A percentile compares a stretch with the other conserved stretches of the same genome.
Evolutionary conservation across 2,329 filamentous ascomycete species (phyloP).

Genomic region (Cladorrhinum sp.): DNA sequence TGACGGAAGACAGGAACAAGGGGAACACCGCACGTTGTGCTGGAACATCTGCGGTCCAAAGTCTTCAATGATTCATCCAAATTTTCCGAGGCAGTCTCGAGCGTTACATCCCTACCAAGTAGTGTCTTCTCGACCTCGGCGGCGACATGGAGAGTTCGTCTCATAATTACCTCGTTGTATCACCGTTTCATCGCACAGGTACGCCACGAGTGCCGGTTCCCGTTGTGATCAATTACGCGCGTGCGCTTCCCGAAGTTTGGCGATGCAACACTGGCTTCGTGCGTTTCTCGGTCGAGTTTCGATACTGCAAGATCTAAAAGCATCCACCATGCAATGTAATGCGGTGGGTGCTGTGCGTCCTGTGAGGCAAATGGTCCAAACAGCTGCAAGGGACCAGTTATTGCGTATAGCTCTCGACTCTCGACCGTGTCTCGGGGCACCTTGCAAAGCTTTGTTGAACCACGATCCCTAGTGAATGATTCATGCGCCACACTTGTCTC

Average conservation of each 20-base stretch:
- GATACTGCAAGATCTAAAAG: slow-evolving; percentile 2
- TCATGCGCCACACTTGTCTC: not conserved
- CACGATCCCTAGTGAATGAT: slow-evolving; percentile 1
- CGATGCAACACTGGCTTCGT: not conserved
- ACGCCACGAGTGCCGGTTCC: not conserved
- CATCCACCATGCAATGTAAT: not conserved
- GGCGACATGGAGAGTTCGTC: not conserved
- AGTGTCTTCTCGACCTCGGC: not conserved
- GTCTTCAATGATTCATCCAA: not conserved
- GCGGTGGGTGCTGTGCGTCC: not conserved
- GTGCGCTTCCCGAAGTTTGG: not conserved
- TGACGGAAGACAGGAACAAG: not conserved
- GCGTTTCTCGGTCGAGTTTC: not conserved
- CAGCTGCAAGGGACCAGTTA: not conserved
- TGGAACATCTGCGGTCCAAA: not conserved
- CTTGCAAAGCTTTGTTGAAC: not conserved
- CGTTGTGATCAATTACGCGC: slow-evolving; percentile 1
- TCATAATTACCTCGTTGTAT: not conserved
- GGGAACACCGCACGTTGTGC: not conserved
- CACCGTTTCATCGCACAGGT: slow-evolving; percentile 6
- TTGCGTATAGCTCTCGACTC: not conserved
- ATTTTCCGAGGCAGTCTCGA: not conserved
- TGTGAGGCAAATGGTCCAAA: not conserved
- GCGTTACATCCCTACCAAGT: not conserved
- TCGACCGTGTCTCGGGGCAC: not conserved